These are phyloP conservation scores for Paramyrothecium roridum DNA, from an alignment of 2,329 filamentous ascomycete species.

Conservation along the genomic window DNA sequence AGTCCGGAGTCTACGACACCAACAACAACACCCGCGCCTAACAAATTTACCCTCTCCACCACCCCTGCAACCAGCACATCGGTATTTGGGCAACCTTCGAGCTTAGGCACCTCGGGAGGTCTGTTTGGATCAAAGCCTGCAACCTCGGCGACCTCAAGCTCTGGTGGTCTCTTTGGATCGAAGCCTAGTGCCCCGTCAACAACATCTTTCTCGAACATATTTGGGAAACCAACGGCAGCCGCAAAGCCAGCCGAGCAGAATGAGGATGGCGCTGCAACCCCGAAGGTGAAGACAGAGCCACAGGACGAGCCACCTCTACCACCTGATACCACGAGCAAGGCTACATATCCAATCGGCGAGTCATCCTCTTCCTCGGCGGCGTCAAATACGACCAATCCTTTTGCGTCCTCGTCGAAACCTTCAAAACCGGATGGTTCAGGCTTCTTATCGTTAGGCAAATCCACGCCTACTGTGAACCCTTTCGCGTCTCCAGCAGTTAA, in stretches of 20 bases:
- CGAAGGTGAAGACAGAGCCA: constrained; percentile 31
- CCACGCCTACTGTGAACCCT: constrained; percentile 7
- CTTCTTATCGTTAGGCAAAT: constrained; percentile 22
- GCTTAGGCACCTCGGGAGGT: constrained; percentile 17
- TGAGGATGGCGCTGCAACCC: constrained; percentile 18
- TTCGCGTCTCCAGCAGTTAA: constrained; percentile 2
- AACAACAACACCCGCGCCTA: constrained; percentile 47
- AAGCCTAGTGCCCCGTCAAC: constrained; percentile 3
- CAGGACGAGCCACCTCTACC: constrained; percentile 43
- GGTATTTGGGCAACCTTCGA: constrained; percentile 31
- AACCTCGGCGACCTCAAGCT: constrained; percentile 14
- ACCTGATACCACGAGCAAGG: constrained; percentile 54
- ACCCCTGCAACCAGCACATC: constrained; percentile 25
- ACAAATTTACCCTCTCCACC: constrained; percentile 39
- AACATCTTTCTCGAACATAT: constrained; percentile 15
- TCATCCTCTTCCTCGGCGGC: constrained; percentile 50
- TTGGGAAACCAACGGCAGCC: constrained; percentile 15
- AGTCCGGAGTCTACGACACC: constrained; percentile 42
- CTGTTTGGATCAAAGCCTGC: constrained; percentile 24
- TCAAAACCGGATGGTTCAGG: constrained; percentile 32
- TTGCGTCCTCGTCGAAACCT: constrained; percentile 18
- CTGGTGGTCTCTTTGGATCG: constrained; percentile 19
- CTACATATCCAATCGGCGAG: constrained; percentile 44
- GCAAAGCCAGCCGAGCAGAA: constrained; percentile 9
- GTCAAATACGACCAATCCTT: constrained; percentile 30